Evolutionary conservation across 2,329 filamentous ascomycete species (phyloP), one percentile per base, ranked within the genome.

Genomic region (Blumeria hordei): DNA sequence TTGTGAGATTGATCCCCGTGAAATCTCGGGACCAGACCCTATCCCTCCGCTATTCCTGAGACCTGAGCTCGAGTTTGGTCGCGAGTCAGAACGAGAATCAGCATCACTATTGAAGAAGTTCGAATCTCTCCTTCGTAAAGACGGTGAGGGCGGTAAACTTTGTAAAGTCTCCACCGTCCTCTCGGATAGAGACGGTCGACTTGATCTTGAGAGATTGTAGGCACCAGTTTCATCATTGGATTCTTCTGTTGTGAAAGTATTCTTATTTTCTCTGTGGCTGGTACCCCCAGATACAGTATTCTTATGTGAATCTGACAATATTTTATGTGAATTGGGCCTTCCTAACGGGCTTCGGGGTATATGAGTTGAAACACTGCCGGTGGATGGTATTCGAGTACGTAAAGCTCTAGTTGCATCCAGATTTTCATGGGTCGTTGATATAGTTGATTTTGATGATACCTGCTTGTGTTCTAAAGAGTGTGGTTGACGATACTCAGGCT

Each of bases 91-190:
- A 34, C 71, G 71, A 21, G 74, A 74, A 0, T 69, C 67, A 14
- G 39, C 18, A n/a, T 80, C 72, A 1, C 72, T 68, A 52, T 78
- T 80, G 64, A 85, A 92, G 66, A 94, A 88, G 55, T 77, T 79
- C 0, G 85, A 86, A 8, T 75, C 71, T 55, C 80, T 77, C 57
- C 78, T 77, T 54, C 74, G 77, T 49, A 83, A 67, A 0, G 77
- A 77, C 4, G 88, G 88, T 0, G 88, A 92, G 0, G 85, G 79
- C 0, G 88, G 85, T 34, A 94, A 71, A 50, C 80, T 77, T 3
- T 87, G 76, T 6, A 95, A 70, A 0, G 86, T 94, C 65, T 94
- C 86, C 44, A 94, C 81, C 0, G 88, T 93, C 56, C 90, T 74
- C 62, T 95, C 88, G 0, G 83, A 80, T 3, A 95, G 71, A 0